These are phyloP conservation scores for Tympanopsis confertula DNA, from an alignment of 2,329 filamentous ascomycete species.

Conservation along the genomic window DNA sequence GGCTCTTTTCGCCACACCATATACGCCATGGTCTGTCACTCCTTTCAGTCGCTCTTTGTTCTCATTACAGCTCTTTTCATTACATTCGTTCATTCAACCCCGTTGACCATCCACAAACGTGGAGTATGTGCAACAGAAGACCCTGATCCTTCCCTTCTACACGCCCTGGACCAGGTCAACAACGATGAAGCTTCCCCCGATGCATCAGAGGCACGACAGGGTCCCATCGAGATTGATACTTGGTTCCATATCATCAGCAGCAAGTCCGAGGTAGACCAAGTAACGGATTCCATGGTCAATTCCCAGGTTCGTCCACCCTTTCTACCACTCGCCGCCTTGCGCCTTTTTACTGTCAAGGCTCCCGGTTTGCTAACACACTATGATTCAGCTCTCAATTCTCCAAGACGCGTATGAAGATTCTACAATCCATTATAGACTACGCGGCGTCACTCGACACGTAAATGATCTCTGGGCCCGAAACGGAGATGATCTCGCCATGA, in stretches of 20 bases:
- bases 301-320: neutral
- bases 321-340: too few relatives aligned
- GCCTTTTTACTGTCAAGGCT: neutral
- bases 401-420: neutral
- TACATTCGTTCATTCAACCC: too few relatives aligned
- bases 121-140: too few relatives aligned
- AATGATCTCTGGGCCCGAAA: slow-evolving; percentile 43
- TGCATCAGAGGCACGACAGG: too few relatives aligned
- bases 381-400: neutral
- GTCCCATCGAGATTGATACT: neutral
- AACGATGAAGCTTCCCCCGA: too few relatives aligned
- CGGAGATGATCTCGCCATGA: slow-evolving; percentile 35
- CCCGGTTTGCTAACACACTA: neutral
- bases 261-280: neutral
- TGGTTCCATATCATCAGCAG: neutral
- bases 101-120: too few relatives aligned
- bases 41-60: too few relatives aligned
- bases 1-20: too few relatives aligned
- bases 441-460: slow-evolving; percentile 32
- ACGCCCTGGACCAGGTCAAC: too few relatives aligned
- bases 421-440: slow-evolving; percentile 35
- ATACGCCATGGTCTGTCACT: too few relatives aligned
- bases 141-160: too few relatives aligned
- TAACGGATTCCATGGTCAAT: neutral
- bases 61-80: too few relatives aligned